A percentile compares a stretch with the other conserved stretches of the same genome.
Evolutionary conservation across 164 flowering plant species (phyloP).

Genomic region (Stephania yunnanensis): DNA sequence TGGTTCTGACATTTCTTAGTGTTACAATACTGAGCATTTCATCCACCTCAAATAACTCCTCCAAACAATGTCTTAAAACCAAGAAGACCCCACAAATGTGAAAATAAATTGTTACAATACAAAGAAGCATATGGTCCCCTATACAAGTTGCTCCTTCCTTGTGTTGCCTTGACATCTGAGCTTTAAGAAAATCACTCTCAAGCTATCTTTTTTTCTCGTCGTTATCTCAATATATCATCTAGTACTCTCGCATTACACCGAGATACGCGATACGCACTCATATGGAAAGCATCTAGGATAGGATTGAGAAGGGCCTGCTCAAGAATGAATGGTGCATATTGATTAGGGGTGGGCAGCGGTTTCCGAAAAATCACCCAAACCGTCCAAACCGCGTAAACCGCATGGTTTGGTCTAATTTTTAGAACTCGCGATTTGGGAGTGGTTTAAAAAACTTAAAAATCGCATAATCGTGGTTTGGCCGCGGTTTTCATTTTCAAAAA

Average conservation of each 20-base stretch:
- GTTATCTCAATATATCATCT: neutral
- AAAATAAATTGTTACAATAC: neutral
- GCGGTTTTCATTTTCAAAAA: no score
- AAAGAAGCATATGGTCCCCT: neutral
- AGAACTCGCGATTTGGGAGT: no score
- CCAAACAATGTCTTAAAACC: neutral
- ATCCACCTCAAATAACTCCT: neutral
- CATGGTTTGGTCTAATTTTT: no score
- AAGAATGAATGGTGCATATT: neutral
- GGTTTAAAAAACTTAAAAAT: no score
- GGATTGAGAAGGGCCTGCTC: neutral
- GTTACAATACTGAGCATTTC: neutral
- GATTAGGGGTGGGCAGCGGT: no score
- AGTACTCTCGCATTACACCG: neutral
- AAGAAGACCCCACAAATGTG: neutral
- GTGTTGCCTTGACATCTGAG: neutral
- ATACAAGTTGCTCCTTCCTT: neutral
- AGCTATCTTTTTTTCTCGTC: neutral
- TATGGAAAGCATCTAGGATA: neutral
- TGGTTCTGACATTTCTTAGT: neutral
- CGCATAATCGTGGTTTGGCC: no score
- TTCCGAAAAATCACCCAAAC: no score
- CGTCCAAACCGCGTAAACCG: no score
- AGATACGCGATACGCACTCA: neutral
- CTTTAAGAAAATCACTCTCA: neutral